Conservation (phyloP, 2,329 filamentous ascomycete species). For the Xylaria sp. region DNA sequence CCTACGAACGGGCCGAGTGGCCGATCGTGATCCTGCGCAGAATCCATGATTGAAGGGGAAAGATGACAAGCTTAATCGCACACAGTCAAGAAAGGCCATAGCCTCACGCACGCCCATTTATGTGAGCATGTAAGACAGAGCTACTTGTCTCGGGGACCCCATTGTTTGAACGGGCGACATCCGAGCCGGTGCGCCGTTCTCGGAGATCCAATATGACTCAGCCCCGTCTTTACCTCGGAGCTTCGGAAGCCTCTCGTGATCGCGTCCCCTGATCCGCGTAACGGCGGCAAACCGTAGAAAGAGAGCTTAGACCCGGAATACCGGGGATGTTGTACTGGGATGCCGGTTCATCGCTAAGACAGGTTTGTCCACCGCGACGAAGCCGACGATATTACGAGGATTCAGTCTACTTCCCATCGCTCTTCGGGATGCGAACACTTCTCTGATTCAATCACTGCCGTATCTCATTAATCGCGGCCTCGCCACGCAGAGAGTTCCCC, state of each 20-base stretch:
- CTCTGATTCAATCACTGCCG: background rate
- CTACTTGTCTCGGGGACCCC: no score
- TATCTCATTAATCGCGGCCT: background rate
- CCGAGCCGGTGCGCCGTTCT: constrained; percentile 17
- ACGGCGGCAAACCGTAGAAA: background rate
- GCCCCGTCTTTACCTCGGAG: background rate
- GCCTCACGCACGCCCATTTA: background rate
- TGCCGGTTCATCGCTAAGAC: background rate
- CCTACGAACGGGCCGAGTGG: constrained; percentile 38
- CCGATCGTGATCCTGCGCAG: constrained; percentile 11
- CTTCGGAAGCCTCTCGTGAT: background rate
- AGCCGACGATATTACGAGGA: no score
- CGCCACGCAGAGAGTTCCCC: background rate
- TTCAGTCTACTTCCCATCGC: no score
- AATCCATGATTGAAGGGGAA: constrained; percentile 5
- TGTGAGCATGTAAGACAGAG: no score
- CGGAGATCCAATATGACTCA: constrained; percentile 30
- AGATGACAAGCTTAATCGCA: no score
- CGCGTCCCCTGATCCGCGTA: background rate
- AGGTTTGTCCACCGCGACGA: background rate
- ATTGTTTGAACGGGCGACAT: background rate
- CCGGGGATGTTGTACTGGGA: background rate
- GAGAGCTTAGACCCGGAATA: background rate
- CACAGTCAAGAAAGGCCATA: background rate
- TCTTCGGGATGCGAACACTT: background rate